Base-by-base conservation (phyloP, 805 yeast species). In the Ogataea ganodermae region DNA sequence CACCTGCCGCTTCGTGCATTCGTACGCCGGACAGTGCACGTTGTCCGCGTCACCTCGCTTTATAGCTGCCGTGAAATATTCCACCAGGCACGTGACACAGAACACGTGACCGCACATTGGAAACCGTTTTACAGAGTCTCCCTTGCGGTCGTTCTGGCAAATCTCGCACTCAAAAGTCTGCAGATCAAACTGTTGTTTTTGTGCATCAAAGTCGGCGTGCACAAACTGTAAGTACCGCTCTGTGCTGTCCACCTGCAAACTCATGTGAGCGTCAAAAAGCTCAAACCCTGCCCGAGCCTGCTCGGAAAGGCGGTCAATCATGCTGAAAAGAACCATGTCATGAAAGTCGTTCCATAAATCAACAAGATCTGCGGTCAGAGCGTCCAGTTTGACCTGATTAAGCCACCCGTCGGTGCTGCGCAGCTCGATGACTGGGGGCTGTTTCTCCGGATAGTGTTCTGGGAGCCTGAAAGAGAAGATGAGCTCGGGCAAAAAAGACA, bases 21-120 rank as follows among this genome's bases (percentile, higher is more conserved):
- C 72, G 53, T 74, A 77, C 38, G 79, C 73, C 1, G 87, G 86
- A 55, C 88, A 83, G 58, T 80, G 81, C 1, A 83, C 66, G 38
- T 67, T 74, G 14, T 71, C 71, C 4, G 79, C 69, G 28, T 75
- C 77, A 3, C 84, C 86, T 4, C 72, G 59, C 6, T 56, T 57
- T 10, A 82, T 80, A 36, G 66, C 61, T 3, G 70, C 61, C 1
- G 59, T 51, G 42, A 73, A 75, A 50, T 75, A 80, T 5, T 70
- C 73, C 10, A 44, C 48, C 3, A 78, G 59, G 50, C 87, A 82
- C 1, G 49, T 38, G 36, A 60, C 63, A 55, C 86, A 81, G 47
- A 80, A 74, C 0, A 63, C 58, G 56, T 81, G 86, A 6, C 62
- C 64, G 54, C 87, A 82, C 1, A 70, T 64, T 1, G 69, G 61